phyloP scores from a whole-genome alignment of 2,329 filamentous ascomycete species.

The Parafenestella ontariensis region DNA sequence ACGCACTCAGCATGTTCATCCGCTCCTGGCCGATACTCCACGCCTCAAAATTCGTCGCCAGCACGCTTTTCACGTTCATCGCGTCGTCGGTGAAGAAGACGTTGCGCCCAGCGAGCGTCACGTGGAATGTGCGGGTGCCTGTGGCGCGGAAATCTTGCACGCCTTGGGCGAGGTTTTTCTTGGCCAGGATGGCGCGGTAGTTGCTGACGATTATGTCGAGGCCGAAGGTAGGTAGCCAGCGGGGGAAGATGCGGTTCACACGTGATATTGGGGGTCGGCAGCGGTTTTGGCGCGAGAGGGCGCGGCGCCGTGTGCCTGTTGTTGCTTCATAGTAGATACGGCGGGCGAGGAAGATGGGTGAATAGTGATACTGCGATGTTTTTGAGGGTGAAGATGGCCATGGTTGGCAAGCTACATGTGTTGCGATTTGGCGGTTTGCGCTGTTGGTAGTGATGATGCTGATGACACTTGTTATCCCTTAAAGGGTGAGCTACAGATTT shows the following conservation, averaged over 20 bases:
- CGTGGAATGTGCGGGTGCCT: constrained; percentile 16
- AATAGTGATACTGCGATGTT: constrained; percentile 16
- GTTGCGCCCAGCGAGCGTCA: constrained; percentile 6
- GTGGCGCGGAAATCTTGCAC: constrained; percentile 14
- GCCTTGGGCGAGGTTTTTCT: no score
- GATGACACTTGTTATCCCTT: no score
- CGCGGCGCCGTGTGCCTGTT: constrained; percentile 38
- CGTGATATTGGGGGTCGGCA: constrained; percentile 55
- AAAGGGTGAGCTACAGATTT: no score
- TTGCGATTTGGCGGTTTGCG: background rate
- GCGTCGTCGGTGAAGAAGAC: constrained; percentile 30
- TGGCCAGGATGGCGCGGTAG: no score
- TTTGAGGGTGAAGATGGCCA: constrained; percentile 24
- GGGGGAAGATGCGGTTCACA: constrained; percentile 44
- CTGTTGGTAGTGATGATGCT: background rate
- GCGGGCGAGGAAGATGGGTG: constrained; percentile 14
- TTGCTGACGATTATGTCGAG: constrained; percentile 54
- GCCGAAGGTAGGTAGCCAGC: constrained; percentile 56
- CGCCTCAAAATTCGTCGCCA: constrained; percentile 22
- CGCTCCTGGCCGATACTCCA: constrained; percentile 25
- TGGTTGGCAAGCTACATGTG: constrained; percentile 4
- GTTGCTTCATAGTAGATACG: constrained; percentile 38
- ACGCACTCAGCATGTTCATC: constrained; percentile 10
- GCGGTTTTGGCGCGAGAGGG: constrained; percentile 49
- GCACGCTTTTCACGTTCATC: constrained; percentile 31